A percentile compares a stretch with the other conserved stretches of the same genome.
Evolutionary conservation across 768 basidiomycete species (phyloP).

Genomic region (Suillus fuscotomentosus): DNA sequence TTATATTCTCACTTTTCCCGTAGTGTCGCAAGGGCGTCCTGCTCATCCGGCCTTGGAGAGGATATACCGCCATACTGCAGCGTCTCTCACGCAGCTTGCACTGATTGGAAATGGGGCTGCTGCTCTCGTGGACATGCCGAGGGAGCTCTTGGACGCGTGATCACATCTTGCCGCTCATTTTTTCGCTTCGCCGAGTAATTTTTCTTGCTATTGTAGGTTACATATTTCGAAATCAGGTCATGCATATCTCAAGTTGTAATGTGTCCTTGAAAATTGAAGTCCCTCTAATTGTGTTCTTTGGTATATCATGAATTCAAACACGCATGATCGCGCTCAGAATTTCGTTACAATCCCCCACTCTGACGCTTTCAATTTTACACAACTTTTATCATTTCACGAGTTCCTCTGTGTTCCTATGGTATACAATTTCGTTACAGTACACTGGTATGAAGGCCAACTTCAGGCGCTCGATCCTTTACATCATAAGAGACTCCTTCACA

Average conservation of each 20-base stretch:
- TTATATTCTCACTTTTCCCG: conserved; percentile 6
- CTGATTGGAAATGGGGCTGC: conserved; percentile 71
- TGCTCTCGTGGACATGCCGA: conserved; percentile 77
- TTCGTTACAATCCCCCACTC: background rate
- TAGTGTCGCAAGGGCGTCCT: conserved; percentile 80
- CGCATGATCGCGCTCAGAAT: background rate
- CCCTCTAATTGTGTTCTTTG: background rate
- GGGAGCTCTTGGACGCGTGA: conserved; percentile 63
- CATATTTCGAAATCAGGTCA: background rate
- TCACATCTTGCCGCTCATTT: background rate
- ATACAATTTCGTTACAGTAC: background rate
- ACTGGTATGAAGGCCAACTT: background rate
- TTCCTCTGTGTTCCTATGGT: background rate
- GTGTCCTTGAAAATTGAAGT: conserved; percentile 1
- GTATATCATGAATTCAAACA: background rate
- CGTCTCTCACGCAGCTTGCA: conserved; percentile 69
- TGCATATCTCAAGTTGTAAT: conserved; percentile 5
- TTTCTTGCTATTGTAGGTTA: background rate
- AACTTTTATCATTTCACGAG: background rate
- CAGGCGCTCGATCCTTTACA: background rate
- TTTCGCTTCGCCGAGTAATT: background rate
- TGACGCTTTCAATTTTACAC: background rate
- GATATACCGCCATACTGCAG: conserved; percentile 72
- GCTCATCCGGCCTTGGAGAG: conserved; percentile 70
- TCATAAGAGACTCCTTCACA: conserved; percentile 25